Conservation (phyloP, 495 filamentous ascomycete genomes). For the Penicillium alfredii region DNA sequence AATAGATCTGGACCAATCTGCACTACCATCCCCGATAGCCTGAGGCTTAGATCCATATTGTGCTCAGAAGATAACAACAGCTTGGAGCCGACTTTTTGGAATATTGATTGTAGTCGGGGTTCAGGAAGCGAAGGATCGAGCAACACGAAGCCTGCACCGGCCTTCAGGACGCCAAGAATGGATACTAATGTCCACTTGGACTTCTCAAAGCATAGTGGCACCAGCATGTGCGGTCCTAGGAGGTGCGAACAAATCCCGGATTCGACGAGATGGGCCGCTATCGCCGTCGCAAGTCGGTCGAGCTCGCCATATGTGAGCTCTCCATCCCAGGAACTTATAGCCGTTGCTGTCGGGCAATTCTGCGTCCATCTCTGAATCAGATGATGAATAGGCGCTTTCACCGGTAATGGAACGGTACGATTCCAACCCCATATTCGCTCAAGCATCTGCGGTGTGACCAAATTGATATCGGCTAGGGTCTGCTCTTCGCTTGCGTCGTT, state of each 20-base stretch:
- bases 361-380: constrained; percentile 2
- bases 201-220: constrained; percentile 43
- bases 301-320: constrained; percentile 44
- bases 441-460: neutral
- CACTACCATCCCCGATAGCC: too few species aligned
- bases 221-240: constrained; percentile 24
- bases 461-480: too few species aligned
- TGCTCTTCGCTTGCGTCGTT: neutral
- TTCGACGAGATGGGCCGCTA: constrained; percentile 23
- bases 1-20: too few species aligned
- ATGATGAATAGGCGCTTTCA: neutral
- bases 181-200: constrained; percentile 36
- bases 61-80: neutral
- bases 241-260: too few species aligned
- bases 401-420: neutral
- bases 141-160: constrained; percentile 2
- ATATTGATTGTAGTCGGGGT: neutral
- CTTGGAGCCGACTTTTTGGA: neutral
- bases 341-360: constrained; percentile 16
- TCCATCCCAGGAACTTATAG: constrained; percentile 43
- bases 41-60: constrained; percentile 6
- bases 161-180: constrained; percentile 39
- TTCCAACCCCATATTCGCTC: neutral
- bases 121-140: constrained; percentile 1
- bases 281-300: constrained; percentile 23